Evolutionary conservation across 2,329 filamentous ascomycete species (phyloP).

Genomic region (Torrubiellomyces zombiae): DNA sequence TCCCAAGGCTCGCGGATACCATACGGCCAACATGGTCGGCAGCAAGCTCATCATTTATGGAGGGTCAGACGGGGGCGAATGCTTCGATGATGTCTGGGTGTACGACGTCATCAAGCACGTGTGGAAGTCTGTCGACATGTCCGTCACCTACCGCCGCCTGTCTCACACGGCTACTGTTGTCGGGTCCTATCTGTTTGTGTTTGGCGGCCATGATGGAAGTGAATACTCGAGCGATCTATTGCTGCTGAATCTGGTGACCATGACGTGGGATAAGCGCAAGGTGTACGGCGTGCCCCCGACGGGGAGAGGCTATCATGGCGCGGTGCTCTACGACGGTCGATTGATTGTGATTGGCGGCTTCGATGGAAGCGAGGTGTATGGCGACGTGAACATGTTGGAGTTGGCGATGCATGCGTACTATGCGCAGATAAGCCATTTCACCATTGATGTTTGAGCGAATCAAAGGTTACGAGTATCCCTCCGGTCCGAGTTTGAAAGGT

Average conservation of each 20-base stretch:
- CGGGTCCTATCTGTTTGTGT: conserved; percentile 52
- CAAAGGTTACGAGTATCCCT: too few relatives aligned
- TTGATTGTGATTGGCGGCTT: conserved; percentile 50
- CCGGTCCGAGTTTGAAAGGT: too few relatives aligned
- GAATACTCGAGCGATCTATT: conserved; percentile 56
- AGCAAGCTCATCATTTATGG: conserved; percentile 57
- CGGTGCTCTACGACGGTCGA: conserved; percentile 48
- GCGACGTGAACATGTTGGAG: conserved; percentile 50
- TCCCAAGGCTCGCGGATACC: conserved; percentile 51
- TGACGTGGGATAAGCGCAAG: conserved; percentile 54
- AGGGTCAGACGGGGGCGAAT: conserved; percentile 53
- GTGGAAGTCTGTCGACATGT: conserved; percentile 44
- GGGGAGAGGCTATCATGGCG: conserved; percentile 50
- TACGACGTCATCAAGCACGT: conserved; percentile 47
- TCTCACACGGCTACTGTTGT: conserved; percentile 55
- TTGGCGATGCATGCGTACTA: conserved; percentile 56
- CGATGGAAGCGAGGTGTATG: conserved; percentile 50
- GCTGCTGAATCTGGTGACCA: conserved; percentile 52
- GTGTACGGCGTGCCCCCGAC: conserved; percentile 47
- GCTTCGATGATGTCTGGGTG: conserved; percentile 58
- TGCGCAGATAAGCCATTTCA: conserved; percentile 58
- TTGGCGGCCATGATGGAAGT: conserved; percentile 53
- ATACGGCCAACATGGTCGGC: conserved; percentile 58
- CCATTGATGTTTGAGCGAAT: conserved; percentile 41
- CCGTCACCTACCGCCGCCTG: conserved; percentile 44